Percentiles rank a stretch among this genome's conserved stretches.
Conservation (phyloP, 148 eudicot genomes). For the Persicaria maculosa region DNA sequence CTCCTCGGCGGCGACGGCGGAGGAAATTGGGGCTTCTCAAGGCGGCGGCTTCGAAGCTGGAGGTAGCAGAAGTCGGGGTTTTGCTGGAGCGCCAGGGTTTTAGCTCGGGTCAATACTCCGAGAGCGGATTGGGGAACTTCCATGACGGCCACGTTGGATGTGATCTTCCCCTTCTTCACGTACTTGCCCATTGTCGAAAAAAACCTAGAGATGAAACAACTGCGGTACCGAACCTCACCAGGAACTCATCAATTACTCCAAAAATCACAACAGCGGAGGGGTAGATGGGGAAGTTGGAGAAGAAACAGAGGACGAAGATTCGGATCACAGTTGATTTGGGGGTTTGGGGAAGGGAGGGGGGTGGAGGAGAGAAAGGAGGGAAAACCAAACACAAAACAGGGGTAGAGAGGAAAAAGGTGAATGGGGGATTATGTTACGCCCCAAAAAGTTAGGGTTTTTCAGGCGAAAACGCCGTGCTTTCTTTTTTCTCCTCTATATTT, state of each 20-base stretch:
- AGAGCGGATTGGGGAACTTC: constrained; percentile 45
- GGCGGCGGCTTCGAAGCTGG: constrained; percentile 61
- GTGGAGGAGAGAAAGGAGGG: constrained; percentile 15
- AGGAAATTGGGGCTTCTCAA: constrained; percentile 46
- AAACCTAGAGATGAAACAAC: not conserved
- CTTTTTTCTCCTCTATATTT: not conserved
- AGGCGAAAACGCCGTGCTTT: constrained; percentile 8
- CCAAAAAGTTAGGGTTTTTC: constrained; percentile 7
- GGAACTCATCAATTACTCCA: constrained; percentile 10
- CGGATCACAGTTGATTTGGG: not conserved
- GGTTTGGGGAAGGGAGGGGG: not conserved
- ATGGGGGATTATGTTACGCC: not conserved
- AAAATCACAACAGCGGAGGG: not conserved
- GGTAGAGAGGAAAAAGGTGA: not conserved
- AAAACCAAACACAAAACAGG: constrained; percentile 6
- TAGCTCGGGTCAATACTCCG: constrained; percentile 80
- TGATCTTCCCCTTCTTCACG: constrained; percentile 58
- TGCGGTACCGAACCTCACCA: not conserved
- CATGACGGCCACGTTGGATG: constrained; percentile 47
- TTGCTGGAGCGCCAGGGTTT: constrained; percentile 58
- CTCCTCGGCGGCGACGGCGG: constrained; percentile 8
- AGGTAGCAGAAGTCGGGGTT: constrained; percentile 53
- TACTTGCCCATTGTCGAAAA: constrained; percentile 43
- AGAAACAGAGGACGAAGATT: constrained; percentile 9
- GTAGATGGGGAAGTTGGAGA: constrained; percentile 7